Base-by-base conservation (phyloP, 106 monocot species). In the Phalaenopsis aphrodite region DNA sequence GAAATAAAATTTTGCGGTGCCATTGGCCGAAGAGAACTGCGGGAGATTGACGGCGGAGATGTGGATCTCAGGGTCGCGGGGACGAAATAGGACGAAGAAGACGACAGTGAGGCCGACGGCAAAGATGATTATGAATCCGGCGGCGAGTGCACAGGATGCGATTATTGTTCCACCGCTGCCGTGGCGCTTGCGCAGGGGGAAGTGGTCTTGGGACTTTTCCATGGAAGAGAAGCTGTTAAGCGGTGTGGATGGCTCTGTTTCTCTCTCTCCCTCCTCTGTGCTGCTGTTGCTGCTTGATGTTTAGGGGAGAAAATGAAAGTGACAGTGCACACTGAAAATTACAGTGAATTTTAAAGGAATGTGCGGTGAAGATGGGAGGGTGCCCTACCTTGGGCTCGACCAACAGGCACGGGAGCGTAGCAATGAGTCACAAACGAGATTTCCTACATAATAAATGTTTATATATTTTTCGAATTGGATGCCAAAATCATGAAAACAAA, bases 81-180 rank as follows among this genome's bases (percentile, higher is more conserved):
- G 89, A 7, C 89, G 86, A 82, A 86, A 86, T 36, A 89, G 56
- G 18, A 89, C 19, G 84, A 86, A 86, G 42, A 86, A 78, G 65
- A 79, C 82, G 3, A 79, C 76, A 1, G 80, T 81, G 16, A 78
- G 78, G 36, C 23, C 82, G 43, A 64, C 77, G 1, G 39, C 65
- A 3, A 82, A 49, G 23, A 89, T 64, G 55, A 89, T 79, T 41
- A 89, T 84, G 86, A 89, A 89, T 14, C 61, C 45, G 42, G 72
- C 41, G 41, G 89, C 89, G 5, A 78, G 82, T 3, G 79, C 56
- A 77, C 88, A 89, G 6, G 88, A 89, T 5, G 83, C 88, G 56
- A 88, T 80, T 76, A 83, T 82, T 8, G 78, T 56, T 21, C 71
- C 84, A 64, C 81, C 82, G 61, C 18, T 24, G 66, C 41, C 49